These are phyloP conservation scores for Scleroderma bovista DNA, from an alignment of 768 basidiomycete species.

Conservation along the genomic window DNA sequence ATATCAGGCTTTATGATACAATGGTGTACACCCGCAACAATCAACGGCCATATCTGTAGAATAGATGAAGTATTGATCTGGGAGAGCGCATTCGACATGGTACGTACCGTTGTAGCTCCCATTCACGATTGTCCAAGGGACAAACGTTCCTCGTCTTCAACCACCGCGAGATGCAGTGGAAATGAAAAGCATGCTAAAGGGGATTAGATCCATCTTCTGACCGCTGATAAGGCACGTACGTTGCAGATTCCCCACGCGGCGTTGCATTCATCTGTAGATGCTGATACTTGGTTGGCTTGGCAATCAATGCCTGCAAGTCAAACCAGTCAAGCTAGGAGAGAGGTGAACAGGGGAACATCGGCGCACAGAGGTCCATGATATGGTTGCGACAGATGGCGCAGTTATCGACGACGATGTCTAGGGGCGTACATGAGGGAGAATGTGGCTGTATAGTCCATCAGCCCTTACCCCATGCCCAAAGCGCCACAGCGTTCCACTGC, in stretches of 20 bases:
- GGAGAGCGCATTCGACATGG: background rate
- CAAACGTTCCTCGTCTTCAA: conserved; percentile 96
- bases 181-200: conserved; percentile 93
- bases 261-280: conserved; percentile 94
- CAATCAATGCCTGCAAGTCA: conserved; percentile 85
- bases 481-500: conserved; percentile 97
- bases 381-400: conserved; percentile 99
- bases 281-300: conserved; percentile 97
- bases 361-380: conserved; percentile 98
- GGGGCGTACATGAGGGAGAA: conserved; percentile 4
- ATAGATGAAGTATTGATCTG: background rate
- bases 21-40: background rate
- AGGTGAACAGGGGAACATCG: conserved; percentile 1
- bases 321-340: background rate
- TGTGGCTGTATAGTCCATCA: background rate
- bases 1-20: conserved; percentile 16
- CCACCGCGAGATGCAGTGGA: conserved; percentile 99
- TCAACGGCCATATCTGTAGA: conserved; percentile 39
- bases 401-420: conserved; percentile 98
- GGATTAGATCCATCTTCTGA: background rate
- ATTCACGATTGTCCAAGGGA: conserved; percentile 92
- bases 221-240: conserved; percentile 34
- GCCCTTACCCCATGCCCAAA: conserved; percentile 94
- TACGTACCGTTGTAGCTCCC: conserved; percentile 94
- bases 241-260: conserved; percentile 99